A percentile compares a stretch with the other conserved stretches of the same genome.
phyloP scores from a whole-genome alignment of 1,284 basidiomycete genomes.

The Cutaneotrichosporon daszewskae region DNA sequence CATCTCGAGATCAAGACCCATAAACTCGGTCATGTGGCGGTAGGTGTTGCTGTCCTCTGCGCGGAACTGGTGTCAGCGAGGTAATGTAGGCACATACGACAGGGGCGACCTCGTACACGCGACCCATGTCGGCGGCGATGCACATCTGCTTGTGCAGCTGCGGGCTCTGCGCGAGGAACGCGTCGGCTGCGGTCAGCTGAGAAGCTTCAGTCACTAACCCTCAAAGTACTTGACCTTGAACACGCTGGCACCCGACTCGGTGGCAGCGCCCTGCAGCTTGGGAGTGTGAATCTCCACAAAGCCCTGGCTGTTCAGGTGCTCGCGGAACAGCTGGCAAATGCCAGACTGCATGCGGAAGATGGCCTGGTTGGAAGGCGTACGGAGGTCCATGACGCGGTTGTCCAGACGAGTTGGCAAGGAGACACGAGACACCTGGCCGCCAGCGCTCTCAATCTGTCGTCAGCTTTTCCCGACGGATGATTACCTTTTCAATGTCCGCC shows the following conservation, averaged over 20 bases:
- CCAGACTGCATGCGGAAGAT: constrained; percentile 89
- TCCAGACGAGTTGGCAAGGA: constrained; percentile 89
- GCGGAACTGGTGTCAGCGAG: too few relatives aligned
- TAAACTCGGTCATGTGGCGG: constrained; percentile 97
- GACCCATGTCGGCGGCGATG: constrained; percentile 95
- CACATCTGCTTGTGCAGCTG: constrained; percentile 99
- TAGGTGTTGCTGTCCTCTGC: constrained; percentile 98
- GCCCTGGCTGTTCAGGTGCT: constrained; percentile 67
- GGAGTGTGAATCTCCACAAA: constrained; percentile 91
- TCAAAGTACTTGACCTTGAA: constrained; percentile 99
- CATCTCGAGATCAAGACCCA: constrained; percentile 99
- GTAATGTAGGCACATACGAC: constrained; percentile 29
- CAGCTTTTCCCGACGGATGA: background rate
- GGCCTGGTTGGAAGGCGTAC: constrained; percentile 95
- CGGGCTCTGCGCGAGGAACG: constrained; percentile 93
- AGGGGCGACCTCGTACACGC: constrained; percentile 92
- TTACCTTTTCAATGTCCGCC: constrained; percentile 54
- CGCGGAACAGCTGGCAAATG: constrained; percentile 82
- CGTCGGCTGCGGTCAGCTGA: constrained; percentile 36
- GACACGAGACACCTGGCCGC: constrained; percentile 54
- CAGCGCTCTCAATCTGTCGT: constrained; percentile 53
- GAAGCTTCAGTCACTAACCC: constrained; percentile 52
- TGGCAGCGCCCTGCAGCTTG: constrained; percentile 94
- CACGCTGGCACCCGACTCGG: constrained; percentile 92
- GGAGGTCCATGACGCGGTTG: constrained; percentile 88